phyloP scores from a whole-genome alignment of 2,329 filamentous ascomycete species.

The Penicillium capsulatum region DNA sequence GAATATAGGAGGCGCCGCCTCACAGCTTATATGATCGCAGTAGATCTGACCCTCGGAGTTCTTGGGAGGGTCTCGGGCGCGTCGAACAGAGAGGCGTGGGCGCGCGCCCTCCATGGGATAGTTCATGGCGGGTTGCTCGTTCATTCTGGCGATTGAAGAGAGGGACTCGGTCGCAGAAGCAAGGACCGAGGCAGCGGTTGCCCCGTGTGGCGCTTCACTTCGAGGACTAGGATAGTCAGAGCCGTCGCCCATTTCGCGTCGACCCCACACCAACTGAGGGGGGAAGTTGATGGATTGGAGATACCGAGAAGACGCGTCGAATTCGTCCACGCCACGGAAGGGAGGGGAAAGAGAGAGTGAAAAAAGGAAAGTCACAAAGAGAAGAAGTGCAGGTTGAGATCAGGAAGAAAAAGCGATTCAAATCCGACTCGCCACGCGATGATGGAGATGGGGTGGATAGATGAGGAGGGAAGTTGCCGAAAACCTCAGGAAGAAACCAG shows the following conservation, averaged over 20 bases:
- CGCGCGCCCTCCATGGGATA: slow-evolving; percentile 36
- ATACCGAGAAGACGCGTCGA: slow-evolving; percentile 23
- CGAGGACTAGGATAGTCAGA: slow-evolving; percentile 43
- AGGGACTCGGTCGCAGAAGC: slow-evolving; percentile 34
- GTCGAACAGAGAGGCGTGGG: slow-evolving; percentile 41
- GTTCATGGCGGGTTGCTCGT: slow-evolving; percentile 29
- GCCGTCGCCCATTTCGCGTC: slow-evolving; percentile 35
- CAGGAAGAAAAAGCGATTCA: not conserved
- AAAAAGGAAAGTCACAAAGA: not conserved
- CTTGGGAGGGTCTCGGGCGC: slow-evolving; percentile 51
- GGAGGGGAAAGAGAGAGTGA: not conserved
- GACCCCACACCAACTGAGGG: slow-evolving; percentile 31
- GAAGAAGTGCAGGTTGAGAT: not conserved
- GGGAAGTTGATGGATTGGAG: slow-evolving; percentile 16
- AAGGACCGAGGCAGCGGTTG: slow-evolving; percentile 31
- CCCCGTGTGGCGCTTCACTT: slow-evolving; percentile 40
- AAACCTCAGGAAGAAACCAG: not conserved
- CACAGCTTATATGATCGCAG: slow-evolving; percentile 68
- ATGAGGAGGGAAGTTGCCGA: not conserved
- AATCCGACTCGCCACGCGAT: not conserved
- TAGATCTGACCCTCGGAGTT: slow-evolving; percentile 71
- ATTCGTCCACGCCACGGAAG: slow-evolving; percentile 10
- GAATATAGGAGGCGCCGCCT: slow-evolving; percentile 62
- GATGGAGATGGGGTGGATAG: not conserved
- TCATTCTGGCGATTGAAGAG: slow-evolving; percentile 34